Conservation (phyloP, 2,329 filamentous ascomycete species). For the Apiospora malaysiana region DNA sequence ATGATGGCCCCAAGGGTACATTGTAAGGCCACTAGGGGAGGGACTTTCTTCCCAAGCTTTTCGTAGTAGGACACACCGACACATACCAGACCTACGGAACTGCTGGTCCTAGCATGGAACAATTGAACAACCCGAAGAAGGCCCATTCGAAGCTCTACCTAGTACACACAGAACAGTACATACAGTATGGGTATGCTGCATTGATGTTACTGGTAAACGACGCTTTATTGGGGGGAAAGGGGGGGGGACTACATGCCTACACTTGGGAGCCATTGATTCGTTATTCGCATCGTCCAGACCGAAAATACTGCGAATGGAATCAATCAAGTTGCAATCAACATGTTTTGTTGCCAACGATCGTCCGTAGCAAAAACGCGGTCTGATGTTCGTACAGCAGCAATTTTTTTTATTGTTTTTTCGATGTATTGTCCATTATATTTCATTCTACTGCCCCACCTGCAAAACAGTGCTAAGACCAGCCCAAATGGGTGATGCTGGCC, state of each 20-base stretch:
- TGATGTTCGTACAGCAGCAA: neutral
- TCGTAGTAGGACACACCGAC: slow-evolving; percentile 15
- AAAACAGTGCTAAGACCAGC: slow-evolving; percentile 20
- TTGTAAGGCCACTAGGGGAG: slow-evolving; percentile 14
- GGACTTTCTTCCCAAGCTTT: slow-evolving; percentile 15
- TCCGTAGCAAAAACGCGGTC: neutral
- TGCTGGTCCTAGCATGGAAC: slow-evolving; percentile 19
- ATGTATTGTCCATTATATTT: slow-evolving; percentile 14
- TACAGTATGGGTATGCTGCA: neutral
- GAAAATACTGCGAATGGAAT: neutral
- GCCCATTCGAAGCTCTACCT: slow-evolving; percentile 7
- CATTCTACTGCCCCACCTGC: slow-evolving; percentile 2
- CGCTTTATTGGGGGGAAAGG: neutral
- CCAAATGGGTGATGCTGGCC: neutral
- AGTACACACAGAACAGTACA: neutral
- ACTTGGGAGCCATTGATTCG: neutral
- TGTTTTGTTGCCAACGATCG: neutral
- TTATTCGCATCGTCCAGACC: neutral
- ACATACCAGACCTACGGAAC: slow-evolving; percentile 18
- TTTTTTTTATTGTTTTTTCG: neutral
- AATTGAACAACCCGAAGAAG: slow-evolving; percentile 18
- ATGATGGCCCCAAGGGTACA: slow-evolving; percentile 18
- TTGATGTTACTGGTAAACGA: neutral
- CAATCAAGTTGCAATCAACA: neutral
- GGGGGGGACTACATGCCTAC: neutral